These are phyloP conservation scores for Ilyonectria sp. DNA, from an alignment of 2,329 filamentous ascomycete species.

Conservation along the genomic window DNA sequence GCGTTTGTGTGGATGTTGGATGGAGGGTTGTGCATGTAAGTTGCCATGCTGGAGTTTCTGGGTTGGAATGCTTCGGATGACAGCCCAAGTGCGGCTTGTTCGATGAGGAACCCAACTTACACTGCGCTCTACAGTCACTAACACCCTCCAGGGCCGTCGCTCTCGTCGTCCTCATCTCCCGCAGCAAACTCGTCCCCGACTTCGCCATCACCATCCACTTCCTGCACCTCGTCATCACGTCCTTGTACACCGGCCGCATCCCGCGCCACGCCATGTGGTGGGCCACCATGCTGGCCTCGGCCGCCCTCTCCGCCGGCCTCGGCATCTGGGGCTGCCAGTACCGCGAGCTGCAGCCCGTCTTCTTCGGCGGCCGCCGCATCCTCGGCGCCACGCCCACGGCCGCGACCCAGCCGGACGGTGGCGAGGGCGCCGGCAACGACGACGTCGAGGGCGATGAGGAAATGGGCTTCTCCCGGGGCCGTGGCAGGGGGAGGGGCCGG, in stretches of 20 bases:
- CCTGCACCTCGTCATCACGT: slow-evolving; percentile 83
- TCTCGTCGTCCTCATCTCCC: slow-evolving; percentile 85
- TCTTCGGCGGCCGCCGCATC: slow-evolving; percentile 77
- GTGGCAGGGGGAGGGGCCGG: slow-evolving; percentile 66
- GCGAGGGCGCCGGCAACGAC: slow-evolving; percentile 24
- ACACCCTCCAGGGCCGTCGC: slow-evolving; percentile 78
- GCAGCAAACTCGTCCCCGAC: slow-evolving; percentile 94
- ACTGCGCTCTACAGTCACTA: slow-evolving; percentile 8
- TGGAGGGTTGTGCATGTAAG: slow-evolving; percentile 68
- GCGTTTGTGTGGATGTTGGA: slow-evolving; percentile 72
- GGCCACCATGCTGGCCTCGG: slow-evolving; percentile 69
- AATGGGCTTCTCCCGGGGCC: slow-evolving; percentile 65
- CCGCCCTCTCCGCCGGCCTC: slow-evolving; percentile 66
- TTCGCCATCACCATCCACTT: slow-evolving; percentile 92
- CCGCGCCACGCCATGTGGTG: slow-evolving; percentile 92
- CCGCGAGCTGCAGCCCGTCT: slow-evolving; percentile 89
- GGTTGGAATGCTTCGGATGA: neutral
- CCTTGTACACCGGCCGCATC: slow-evolving; percentile 82
- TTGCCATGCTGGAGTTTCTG: slow-evolving; percentile 27
- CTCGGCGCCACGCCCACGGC: slow-evolving; percentile 67
- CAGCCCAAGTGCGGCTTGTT: neutral
- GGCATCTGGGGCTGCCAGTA: slow-evolving; percentile 94
- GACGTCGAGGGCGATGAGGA: slow-evolving; percentile 59
- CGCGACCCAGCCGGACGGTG: slow-evolving; percentile 53
- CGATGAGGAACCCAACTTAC: neutral